Evolutionary conservation across 1,284 basidiomycete species (phyloP).

Genomic region (Ceratobasidium sp.): DNA sequence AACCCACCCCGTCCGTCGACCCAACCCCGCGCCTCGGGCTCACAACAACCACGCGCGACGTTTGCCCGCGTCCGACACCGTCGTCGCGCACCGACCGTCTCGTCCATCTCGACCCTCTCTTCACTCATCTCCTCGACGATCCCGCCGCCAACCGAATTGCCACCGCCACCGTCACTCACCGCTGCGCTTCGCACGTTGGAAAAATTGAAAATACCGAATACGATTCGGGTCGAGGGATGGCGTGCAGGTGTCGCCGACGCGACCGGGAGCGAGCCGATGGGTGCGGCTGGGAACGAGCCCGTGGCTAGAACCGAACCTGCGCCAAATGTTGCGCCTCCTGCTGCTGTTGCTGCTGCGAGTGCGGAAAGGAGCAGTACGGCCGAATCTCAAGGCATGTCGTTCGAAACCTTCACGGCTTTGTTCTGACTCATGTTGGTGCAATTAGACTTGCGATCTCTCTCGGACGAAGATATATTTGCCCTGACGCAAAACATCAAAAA

Average conservation of each 20-base stretch:
- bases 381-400: constrained; percentile 6
- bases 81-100: neutral
- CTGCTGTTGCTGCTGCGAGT: neutral
- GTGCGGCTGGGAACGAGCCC: neutral
- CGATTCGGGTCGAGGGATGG: constrained; percentile 33
- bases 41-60: neutral
- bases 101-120: constrained; percentile 19
- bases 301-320: neutral
- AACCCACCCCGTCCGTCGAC: neutral
- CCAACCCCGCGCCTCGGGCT: neutral
- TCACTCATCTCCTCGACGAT: neutral
- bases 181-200: constrained; percentile 8
- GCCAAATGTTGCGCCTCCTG: neutral
- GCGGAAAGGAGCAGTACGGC: neutral
- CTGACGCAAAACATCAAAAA: constrained; percentile 42
- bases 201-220: constrained; percentile 23
- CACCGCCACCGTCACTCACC: neutral
- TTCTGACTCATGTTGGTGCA: neutral
- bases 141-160: neutral
- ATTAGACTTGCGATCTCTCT: constrained; percentile 32
- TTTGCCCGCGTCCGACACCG: neutral
- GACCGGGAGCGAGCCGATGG: neutral
- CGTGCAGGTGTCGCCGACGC: constrained; percentile 15
- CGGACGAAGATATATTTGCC: constrained; percentile 40
- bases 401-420: too few relatives aligned